Evolutionary conservation across 768 basidiomycete genomes (phyloP).

Genomic region (Leccinum uliginosum): DNA sequence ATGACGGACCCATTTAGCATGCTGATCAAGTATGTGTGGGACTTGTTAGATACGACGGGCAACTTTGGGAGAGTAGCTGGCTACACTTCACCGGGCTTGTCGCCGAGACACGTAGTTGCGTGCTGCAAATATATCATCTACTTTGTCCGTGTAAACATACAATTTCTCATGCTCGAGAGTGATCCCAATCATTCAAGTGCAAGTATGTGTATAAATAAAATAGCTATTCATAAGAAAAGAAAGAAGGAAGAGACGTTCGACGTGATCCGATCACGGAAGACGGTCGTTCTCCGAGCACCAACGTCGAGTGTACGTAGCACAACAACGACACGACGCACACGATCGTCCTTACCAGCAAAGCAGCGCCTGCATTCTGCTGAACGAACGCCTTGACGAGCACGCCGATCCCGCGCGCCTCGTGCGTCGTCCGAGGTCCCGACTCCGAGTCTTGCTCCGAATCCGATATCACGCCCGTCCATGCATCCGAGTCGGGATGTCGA

Average conservation of each 20-base stretch:
- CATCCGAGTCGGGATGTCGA: background rate
- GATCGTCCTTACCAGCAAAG: conserved; percentile 10
- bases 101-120: conserved; percentile 7
- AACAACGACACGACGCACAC: background rate
- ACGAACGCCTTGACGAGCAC: conserved; percentile 17
- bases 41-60: conserved; percentile 13
- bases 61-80: conserved; percentile 27
- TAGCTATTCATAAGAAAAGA: background rate
- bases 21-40: background rate
- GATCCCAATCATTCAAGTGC: background rate
- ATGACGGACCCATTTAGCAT: background rate
- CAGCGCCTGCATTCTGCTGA: conserved; percentile 10
- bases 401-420: conserved; percentile 15
- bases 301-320: conserved; percentile 3
- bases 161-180: background rate
- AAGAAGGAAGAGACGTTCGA: background rate
- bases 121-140: conserved; percentile 2
- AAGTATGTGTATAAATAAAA: background rate
- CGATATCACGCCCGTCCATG: background rate
- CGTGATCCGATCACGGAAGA: background rate
- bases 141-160: conserved; percentile 1
- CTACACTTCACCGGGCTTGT: conserved; percentile 19
- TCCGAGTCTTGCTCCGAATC: background rate
- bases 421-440: background rate
- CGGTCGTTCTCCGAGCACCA: conserved; percentile 1